These are phyloP conservation scores for Kazachstania viticola DNA, from an alignment of 805 yeast genomes.

Conservation along the genomic window DNA sequence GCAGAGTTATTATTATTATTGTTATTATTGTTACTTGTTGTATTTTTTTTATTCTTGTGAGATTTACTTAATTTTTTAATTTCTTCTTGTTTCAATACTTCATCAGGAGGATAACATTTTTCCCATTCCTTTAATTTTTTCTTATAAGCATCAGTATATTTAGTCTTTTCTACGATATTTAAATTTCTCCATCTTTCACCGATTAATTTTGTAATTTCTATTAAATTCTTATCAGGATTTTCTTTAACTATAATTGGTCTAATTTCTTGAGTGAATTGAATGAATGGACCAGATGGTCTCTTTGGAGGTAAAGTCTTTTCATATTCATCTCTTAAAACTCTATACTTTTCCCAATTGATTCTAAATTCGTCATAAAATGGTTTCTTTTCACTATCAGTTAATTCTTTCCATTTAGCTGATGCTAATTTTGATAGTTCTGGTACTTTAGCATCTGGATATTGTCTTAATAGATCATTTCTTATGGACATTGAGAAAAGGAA, in stretches of 20 bases:
- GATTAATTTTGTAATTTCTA: constrained; percentile 26
- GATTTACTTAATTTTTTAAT: too few species aligned
- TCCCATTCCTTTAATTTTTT: constrained; percentile 30
- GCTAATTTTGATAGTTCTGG: constrained; percentile 45
- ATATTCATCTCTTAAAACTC: constrained; percentile 26
- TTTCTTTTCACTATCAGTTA: constrained; percentile 60
- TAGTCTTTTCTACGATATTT: constrained; percentile 19
- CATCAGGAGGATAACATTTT: constrained; percentile 26
- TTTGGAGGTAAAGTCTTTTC: constrained; percentile 28
- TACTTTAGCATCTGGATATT: constrained; percentile 27
- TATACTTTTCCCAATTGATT: constrained; percentile 27
- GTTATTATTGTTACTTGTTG: too few species aligned
- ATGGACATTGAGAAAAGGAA: constrained; percentile 27
- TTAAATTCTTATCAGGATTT: constrained; percentile 24
- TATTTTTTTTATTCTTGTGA: too few species aligned
- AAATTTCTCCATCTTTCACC: constrained; percentile 26
- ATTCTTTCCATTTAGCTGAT: constrained; percentile 85
- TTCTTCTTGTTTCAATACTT: too few species aligned
- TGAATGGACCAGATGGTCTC: constrained; percentile 29
- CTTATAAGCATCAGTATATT: constrained; percentile 27
- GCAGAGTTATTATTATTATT: too few species aligned
- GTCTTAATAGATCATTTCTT: constrained; percentile 21
- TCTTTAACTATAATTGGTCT: constrained; percentile 24
- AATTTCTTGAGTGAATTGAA: constrained; percentile 26
- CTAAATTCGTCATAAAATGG: constrained; percentile 56